These are phyloP conservation scores for Trichoderma asperellum DNA, from an alignment of 2,329 filamentous ascomycete species.

Conservation along the genomic window DNA sequence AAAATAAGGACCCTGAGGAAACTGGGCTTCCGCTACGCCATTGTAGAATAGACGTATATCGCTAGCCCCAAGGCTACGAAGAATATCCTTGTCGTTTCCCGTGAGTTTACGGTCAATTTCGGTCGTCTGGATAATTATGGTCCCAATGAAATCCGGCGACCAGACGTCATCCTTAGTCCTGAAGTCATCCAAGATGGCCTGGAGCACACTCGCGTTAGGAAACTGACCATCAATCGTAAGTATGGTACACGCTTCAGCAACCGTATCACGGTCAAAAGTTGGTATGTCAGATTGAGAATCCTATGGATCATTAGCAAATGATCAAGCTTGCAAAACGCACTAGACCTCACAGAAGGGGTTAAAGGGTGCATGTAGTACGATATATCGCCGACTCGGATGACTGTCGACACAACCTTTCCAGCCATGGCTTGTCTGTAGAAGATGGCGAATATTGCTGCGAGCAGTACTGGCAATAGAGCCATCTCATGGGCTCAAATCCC, in stretches of 20 bases:
- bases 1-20: not conserved
- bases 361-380: not conserved
- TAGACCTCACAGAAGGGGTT: not conserved
- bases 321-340: not conserved
- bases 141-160: not conserved
- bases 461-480: not conserved
- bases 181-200: not conserved
- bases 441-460: not conserved
- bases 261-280: not conserved
- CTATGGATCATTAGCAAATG: not conserved
- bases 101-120: not conserved
- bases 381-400: not conserved
- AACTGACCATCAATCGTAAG: not conserved
- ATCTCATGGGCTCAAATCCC: not conserved
- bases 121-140: not conserved
- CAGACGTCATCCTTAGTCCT: not conserved
- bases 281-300: not conserved
- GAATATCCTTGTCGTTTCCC: not conserved
- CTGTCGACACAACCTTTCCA: not conserved
- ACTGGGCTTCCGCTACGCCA: not conserved
- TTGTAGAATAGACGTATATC: not conserved
- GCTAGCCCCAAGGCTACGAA: not conserved
- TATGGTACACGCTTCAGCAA: not conserved
- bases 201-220: not conserved
- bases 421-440: not conserved